Base-by-base conservation (phyloP, 2,329 filamentous ascomycete species). In the Neofusicoccum sp. region DNA sequence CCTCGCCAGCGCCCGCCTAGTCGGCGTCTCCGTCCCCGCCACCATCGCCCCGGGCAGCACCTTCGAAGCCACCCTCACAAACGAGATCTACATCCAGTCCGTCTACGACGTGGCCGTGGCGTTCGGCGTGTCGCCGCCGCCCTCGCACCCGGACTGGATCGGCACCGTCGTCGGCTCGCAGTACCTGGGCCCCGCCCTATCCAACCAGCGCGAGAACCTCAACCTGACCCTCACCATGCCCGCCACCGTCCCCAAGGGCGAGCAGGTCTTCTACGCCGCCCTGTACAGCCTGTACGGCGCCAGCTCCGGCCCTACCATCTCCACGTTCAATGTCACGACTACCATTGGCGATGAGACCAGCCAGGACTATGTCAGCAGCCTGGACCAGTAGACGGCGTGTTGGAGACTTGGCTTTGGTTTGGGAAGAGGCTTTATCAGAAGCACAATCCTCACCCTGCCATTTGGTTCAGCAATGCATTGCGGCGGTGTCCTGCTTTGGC, bases 101-200 rank as follows among this genome's bases (percentile, higher is more conserved):
- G 77, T 81, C 34, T 69, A 74, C 66, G 80, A 83, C 65, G 71
- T 83, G 2, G 74, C 79, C 59, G 74, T 82, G 8, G 78, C 76
- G 33, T 80, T 80, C 66, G 81, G 81, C 41, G 76, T 73, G 65
- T 56, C 65, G 3, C 52, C 67, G 1, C 64, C 67, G 1, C 59
- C 66, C 1, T 70, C 74, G 67, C 74, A 66, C 64, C 67, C 68
- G 0, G 63, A 64, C 7, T 66, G 68, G 4, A 68, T 81, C 0
- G 78, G 79, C 16, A 56, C 31, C 1, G 69, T 73, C 31, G 33
- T 71, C 1, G 66, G 66, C 12, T 76, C 73, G 1, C 66, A 71
- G 50, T 78, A 78, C 64, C 73, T 81, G 1, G 79, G 78, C 22
- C 74, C 75, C 28, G 65, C 73, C 16, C 65, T 68, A 45, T 70